Conservation (phyloP, 129 eudicot genomes). For the Logfia minima region DNA sequence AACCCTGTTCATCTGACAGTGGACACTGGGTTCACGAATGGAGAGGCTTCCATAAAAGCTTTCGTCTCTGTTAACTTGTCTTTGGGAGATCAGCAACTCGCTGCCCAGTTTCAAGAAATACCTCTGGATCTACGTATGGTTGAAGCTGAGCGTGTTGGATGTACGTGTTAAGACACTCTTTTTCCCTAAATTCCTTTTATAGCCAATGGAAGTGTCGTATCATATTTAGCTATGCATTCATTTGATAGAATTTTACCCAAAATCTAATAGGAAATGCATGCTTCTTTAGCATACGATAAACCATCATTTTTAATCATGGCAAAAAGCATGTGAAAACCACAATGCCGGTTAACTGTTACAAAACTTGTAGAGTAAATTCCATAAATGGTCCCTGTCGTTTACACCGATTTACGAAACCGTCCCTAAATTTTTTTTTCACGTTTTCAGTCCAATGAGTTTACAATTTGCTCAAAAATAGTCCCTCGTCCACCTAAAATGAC, state of each 20-base stretch:
- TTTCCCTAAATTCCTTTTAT: neutral
- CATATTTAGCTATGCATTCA: neutral
- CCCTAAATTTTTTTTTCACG: no score
- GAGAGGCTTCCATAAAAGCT: constrained; percentile 73
- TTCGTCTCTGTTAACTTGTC: constrained; percentile 68
- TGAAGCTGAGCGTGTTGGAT: constrained; percentile 94
- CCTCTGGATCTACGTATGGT: constrained; percentile 80
- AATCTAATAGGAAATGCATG: neutral
- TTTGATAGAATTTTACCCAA: neutral
- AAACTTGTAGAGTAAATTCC: no score
- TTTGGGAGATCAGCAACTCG: constrained; percentile 86
- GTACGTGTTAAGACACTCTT: constrained; percentile 41
- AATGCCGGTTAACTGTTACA: neutral
- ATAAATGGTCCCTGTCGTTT: no score
- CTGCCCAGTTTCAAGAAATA: constrained; percentile 93
- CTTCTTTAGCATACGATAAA: neutral
- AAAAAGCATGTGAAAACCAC: neutral
- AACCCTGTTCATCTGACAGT: constrained; percentile 83
- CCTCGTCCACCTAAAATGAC: no score
- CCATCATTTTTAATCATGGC: neutral
- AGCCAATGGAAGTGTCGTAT: neutral
- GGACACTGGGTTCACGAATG: constrained; percentile 75
- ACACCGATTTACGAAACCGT: no score
- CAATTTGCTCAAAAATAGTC: no score
- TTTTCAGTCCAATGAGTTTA: no score